Percentiles rank a stretch among this genome's conserved stretches.
These are phyloP conservation scores for Cenchrus purpureus DNA, from an alignment of 176 grass and related monocot species.

Conservation along the genomic window DNA sequence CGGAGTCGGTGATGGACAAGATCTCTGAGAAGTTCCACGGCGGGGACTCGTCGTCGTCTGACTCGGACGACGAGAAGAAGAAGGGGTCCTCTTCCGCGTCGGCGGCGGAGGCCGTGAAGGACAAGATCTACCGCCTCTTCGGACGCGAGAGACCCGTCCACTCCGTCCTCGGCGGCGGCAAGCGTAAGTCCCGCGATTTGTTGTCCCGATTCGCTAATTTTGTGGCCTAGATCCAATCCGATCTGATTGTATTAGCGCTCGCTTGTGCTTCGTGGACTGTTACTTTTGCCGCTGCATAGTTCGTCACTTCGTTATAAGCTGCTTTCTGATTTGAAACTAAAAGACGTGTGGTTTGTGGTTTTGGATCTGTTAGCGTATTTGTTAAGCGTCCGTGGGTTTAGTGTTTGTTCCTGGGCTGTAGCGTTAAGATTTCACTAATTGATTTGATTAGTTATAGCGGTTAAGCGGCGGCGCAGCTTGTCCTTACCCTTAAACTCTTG, in stretches of 20 bases:
- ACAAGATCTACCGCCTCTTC: conserved; percentile 81
- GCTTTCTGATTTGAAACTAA: not conserved
- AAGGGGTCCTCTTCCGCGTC: conserved; percentile 42
- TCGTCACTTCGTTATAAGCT: not conserved
- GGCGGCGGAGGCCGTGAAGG: conserved; percentile 37
- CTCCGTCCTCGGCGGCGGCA: conserved; percentile 68
- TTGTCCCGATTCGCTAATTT: not conserved
- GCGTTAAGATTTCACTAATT: not conserved
- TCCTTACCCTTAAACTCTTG: conserved; percentile 24
- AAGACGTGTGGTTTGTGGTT: not conserved
- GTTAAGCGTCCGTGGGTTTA: not conserved
- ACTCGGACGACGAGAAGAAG: conserved; percentile 77
- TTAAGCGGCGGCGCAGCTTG: conserved; percentile 18
- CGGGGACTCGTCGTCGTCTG: conserved; percentile 69
- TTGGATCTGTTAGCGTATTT: not conserved
- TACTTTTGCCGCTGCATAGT: not conserved
- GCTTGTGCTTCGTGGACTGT: not conserved
- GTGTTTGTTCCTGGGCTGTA: not conserved
- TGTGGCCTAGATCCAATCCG: conserved; percentile 40
- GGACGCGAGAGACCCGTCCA: conserved; percentile 62
- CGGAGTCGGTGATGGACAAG: conserved; percentile 71
- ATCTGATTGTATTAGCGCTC: conserved; percentile 1
- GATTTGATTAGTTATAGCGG: not conserved
- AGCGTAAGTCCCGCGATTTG: conserved; percentile 49
- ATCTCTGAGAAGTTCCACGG: conserved; percentile 66